phyloP scores from a whole-genome alignment of 139 green algal species.

The Chlamydomonas urium region DNA sequence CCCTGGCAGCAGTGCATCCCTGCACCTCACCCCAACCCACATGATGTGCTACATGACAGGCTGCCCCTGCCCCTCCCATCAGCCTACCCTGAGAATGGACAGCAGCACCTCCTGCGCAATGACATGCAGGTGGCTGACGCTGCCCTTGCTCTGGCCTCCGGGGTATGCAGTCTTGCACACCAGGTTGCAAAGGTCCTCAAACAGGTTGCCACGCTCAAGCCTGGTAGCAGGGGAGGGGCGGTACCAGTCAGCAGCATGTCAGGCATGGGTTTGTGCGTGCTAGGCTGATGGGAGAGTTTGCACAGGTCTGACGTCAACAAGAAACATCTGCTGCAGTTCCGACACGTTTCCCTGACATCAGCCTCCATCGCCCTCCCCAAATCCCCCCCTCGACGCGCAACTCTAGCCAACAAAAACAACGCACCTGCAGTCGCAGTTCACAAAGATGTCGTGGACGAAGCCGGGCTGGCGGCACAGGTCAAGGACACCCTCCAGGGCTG shows the following conservation, averaged over 20 bases:
- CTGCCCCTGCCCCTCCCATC: background rate
- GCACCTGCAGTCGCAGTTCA: slow-evolving; percentile 86
- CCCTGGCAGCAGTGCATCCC: no score
- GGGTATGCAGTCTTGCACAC: slow-evolving; percentile 70
- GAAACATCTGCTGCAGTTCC: no score
- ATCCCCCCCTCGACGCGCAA: no score
- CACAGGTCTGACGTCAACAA: no score
- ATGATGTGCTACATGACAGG: no score
- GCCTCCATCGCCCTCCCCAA: no score
- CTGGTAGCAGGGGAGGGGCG: background rate
- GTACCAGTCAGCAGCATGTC: no score
- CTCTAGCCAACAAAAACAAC: no score
- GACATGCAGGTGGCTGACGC: slow-evolving; percentile 69
- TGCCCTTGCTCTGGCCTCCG: slow-evolving; percentile 56
- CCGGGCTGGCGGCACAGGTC: slow-evolving; percentile 82
- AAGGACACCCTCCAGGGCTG: slow-evolving; percentile 86
- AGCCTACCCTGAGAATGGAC: slow-evolving; percentile 57
- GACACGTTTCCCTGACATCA: no score
- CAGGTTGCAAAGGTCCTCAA: slow-evolving; percentile 72
- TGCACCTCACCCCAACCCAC: no score
- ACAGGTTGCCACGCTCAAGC: slow-evolving; percentile 68
- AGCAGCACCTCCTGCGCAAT: slow-evolving; percentile 85
- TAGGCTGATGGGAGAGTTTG: no score
- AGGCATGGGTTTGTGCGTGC: background rate
- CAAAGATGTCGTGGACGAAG: slow-evolving; percentile 83